Evolutionary conservation across 495 filamentous ascomycete genomes (phyloP).

Genomic region (Amphirosellinia nigrospora): DNA sequence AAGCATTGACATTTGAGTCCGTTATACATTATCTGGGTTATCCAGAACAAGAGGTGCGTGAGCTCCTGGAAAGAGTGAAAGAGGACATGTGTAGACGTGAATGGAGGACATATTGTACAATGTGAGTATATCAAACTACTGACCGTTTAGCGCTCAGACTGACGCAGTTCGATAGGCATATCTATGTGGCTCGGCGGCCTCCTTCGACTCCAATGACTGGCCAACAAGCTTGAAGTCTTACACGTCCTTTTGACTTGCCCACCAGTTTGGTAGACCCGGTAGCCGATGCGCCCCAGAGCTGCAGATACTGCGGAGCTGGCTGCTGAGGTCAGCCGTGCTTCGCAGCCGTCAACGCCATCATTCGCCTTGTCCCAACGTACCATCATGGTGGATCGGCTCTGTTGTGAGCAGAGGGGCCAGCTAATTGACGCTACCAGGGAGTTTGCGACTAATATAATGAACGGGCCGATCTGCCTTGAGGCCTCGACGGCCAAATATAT

Average conservation of each 20-base stretch:
- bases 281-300: constrained; percentile 9
- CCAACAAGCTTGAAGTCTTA: constrained; percentile 36
- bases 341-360: not conserved
- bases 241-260: constrained; percentile 31
- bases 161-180: constrained; percentile 52
- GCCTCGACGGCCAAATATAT: constrained; percentile 1
- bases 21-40: constrained; percentile 71
- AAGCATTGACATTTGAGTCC: constrained; percentile 75
- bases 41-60: constrained; percentile 68
- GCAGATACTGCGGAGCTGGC: not conserved
- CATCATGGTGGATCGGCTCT: not conserved
- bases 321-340: constrained; percentile 19
- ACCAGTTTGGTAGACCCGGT: constrained; percentile 30
- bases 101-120: constrained; percentile 68
- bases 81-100: constrained; percentile 72
- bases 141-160: constrained; percentile 21
- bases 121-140: constrained; percentile 58
- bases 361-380: not conserved
- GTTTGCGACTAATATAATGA: not conserved
- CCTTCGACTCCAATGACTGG: constrained; percentile 28
- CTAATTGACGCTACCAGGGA: not conserved
- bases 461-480: not conserved
- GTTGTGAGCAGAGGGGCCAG: not conserved
- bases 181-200: constrained; percentile 53
- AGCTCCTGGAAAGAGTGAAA: constrained; percentile 66